Conservation (phyloP, 345 rosid genomes). For the Lepidium didymum region DNA sequence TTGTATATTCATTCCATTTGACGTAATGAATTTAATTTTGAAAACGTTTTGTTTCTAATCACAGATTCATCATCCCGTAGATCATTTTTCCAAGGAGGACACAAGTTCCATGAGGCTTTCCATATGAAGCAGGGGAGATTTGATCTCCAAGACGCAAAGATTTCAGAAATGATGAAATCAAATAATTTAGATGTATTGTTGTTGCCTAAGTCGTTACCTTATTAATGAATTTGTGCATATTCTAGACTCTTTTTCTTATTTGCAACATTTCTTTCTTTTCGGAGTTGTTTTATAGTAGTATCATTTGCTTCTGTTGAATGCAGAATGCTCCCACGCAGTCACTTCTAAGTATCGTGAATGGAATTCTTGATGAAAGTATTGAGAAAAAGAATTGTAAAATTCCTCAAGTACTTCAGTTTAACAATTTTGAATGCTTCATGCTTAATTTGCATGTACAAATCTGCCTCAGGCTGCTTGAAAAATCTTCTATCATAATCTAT, state of each 20-base stretch:
- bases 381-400: conserved; percentile 68
- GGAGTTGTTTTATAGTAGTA: neutral
- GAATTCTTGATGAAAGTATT: conserved; percentile 77
- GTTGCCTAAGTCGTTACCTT: neutral
- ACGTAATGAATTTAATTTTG: neutral
- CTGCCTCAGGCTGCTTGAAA: neutral
- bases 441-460: conserved; percentile 28
- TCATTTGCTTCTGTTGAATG: conserved; percentile 20
- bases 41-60: neutral
- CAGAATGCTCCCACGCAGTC: conserved; percentile 95
- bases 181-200: conserved; percentile 59
- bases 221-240: neutral
- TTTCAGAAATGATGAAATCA: conserved; percentile 78
- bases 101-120: conserved; percentile 72
- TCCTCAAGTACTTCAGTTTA: conserved; percentile 57
- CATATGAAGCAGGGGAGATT: conserved; percentile 72
- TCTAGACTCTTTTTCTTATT: neutral
- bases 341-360: conserved; percentile 72
- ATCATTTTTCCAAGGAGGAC: conserved; percentile 45
- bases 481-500: conserved; percentile 15
- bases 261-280: neutral
- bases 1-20: neutral
- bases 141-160: conserved; percentile 69
- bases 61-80: conserved; percentile 51
- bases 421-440: neutral